phyloP scores from a whole-genome alignment of 2,329 filamentous ascomycete genomes.

The Elsinoe ampelina region DNA sequence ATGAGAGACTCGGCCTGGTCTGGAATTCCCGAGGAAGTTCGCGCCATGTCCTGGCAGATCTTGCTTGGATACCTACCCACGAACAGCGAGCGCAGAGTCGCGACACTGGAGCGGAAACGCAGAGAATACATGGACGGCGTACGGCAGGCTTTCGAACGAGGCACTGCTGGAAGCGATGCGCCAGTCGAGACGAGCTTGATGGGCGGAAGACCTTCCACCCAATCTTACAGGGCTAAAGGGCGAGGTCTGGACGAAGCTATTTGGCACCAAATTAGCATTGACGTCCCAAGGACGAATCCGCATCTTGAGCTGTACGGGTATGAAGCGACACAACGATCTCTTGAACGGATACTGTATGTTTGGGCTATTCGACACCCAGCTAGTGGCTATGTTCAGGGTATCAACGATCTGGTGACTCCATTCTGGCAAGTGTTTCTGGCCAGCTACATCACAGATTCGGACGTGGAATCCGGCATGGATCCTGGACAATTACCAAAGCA shows the following conservation, averaged over 20 bases:
- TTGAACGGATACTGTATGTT: conserved; percentile 91
- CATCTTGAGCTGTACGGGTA: conserved; percentile 93
- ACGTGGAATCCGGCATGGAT: conserved; percentile 93
- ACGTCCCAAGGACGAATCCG: conserved; percentile 90
- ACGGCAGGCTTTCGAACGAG: conserved; percentile 52
- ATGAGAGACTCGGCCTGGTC: conserved; percentile 85
- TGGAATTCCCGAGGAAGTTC: conserved; percentile 86
- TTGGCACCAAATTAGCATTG: conserved; percentile 99
- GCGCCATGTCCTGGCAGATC: conserved; percentile 98
- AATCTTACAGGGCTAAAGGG: conserved; percentile 48
- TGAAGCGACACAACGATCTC: conserved; percentile 85
- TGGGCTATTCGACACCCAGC: conserved; percentile 98
- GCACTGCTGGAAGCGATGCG: conserved; percentile 33
- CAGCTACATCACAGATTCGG: conserved; percentile 85
- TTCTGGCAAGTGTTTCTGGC: conserved; percentile 98
- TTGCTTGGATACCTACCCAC: conserved; percentile 91
- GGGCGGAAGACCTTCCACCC: conserved; percentile 11
- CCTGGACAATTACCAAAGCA: conserved; percentile 83
- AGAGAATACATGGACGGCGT: conserved; percentile 97
- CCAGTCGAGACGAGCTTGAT: conserved; percentile 18
- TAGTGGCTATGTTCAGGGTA: conserved; percentile 95
- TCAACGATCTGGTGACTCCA: conserved; percentile 94
- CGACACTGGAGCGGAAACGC: conserved; percentile 83
- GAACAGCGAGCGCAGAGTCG: conserved; percentile 85
- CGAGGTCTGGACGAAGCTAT: conserved; percentile 90